phyloP scores from a whole-genome alignment of 2,329 filamentous ascomycete species.

The Colletotrichum aenigma region DNA sequence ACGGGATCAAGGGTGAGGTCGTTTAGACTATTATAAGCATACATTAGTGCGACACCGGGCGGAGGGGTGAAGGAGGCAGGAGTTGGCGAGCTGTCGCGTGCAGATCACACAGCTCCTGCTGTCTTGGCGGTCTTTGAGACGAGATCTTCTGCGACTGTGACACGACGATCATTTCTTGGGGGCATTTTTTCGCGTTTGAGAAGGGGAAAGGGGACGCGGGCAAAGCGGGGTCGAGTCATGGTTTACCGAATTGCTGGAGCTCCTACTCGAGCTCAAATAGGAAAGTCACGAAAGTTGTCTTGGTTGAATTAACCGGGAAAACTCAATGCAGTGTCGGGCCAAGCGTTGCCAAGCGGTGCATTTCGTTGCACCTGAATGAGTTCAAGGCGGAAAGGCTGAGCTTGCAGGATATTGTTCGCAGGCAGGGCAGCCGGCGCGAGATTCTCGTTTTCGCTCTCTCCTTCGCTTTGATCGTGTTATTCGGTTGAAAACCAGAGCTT shows the following conservation, averaged over 20 bases:
- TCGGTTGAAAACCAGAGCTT: neutral
- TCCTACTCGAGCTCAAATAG: neutral
- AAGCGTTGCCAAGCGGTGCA: neutral
- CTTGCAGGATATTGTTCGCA: neutral
- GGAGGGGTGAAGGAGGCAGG: neutral
- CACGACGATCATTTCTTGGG: neutral
- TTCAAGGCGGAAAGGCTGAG: neutral
- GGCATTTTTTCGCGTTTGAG: neutral
- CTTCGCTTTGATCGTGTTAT: neutral
- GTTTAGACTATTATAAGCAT: neutral
- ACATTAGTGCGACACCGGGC: neutral
- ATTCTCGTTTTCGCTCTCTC: neutral
- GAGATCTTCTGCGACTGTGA: slow-evolving; percentile 7
- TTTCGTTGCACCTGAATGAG: neutral
- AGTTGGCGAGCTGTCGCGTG: slow-evolving; percentile 10
- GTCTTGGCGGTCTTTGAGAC: neutral
- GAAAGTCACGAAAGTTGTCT: neutral
- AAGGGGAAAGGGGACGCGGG: neutral
- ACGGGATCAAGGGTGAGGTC: neutral
- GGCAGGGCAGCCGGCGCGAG: neutral
- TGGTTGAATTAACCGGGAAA: neutral
- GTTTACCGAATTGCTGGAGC: neutral
- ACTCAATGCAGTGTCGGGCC: neutral
- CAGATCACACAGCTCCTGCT: neutral
- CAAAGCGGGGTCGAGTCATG: neutral